A percentile compares a stretch with the other conserved stretches of the same genome.
These are phyloP conservation scores for Davidsoniella australis DNA, from an alignment of 2,329 filamentous ascomycete genomes.

Conservation along the genomic window DNA sequence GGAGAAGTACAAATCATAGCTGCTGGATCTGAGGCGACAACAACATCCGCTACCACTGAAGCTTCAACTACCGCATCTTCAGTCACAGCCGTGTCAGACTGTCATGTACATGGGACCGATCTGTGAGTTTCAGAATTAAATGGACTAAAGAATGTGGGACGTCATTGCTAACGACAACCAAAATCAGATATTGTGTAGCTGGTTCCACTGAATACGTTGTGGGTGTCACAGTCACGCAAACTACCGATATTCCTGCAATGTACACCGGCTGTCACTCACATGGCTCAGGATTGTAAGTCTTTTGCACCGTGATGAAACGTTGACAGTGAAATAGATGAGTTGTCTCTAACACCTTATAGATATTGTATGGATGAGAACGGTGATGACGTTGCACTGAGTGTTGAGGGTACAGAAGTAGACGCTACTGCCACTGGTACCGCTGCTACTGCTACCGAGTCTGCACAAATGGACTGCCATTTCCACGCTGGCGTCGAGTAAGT, in stretches of 20 bases:
- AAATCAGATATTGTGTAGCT: slow-evolving; percentile 27
- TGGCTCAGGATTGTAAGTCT: slow-evolving; percentile 34
- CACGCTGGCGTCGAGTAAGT: slow-evolving; percentile 58
- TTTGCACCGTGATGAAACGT: not conserved
- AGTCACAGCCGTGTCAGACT: slow-evolving; percentile 21
- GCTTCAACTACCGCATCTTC: slow-evolving; percentile 1
- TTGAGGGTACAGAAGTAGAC: slow-evolving; percentile 20
- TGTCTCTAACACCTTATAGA: slow-evolving; percentile 21
- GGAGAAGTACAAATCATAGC: slow-evolving; percentile 24
- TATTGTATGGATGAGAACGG: slow-evolving; percentile 45
- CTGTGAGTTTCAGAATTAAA: slow-evolving; percentile 19
- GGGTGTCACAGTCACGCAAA: slow-evolving; percentile 33
- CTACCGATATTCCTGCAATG: slow-evolving; percentile 36
- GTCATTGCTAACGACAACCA: not conserved
- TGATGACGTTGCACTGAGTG: slow-evolving; percentile 37
- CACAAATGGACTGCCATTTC: slow-evolving; percentile 43
- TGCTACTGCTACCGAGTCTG: slow-evolving; percentile 3
- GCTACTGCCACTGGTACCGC: slow-evolving; percentile 13
- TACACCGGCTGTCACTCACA: slow-evolving; percentile 52
- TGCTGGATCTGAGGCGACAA: slow-evolving; percentile 12
- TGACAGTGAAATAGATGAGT: not conserved
- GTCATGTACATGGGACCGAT: slow-evolving; percentile 25
- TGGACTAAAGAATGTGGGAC: too few relatives aligned
- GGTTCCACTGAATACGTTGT: slow-evolving; percentile 27
- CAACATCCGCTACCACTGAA: slow-evolving; percentile 12